Evolutionary conservation across 352 stramenopile genomes (phyloP).

Genomic region (Phytophthora crassamura): DNA sequence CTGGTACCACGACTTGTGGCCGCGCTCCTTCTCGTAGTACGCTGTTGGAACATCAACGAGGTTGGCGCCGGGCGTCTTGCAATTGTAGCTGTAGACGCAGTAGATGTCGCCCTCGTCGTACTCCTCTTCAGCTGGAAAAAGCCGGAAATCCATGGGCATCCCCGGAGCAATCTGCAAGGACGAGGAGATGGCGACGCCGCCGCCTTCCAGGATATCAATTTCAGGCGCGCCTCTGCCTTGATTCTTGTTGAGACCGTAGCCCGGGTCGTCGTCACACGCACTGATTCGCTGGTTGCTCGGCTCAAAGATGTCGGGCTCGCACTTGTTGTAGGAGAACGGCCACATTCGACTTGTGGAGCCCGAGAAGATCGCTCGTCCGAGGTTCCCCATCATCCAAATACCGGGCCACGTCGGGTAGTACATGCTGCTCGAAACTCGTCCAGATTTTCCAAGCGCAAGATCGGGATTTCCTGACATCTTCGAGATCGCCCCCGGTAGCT

Average conservation of each 20-base stretch:
- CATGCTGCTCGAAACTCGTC: constrained; percentile 53
- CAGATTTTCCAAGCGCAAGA: constrained; percentile 27
- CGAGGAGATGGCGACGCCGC: constrained; percentile 80
- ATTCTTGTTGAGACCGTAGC: constrained; percentile 89
- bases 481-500: constrained; percentile 86
- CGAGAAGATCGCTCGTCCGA: constrained; percentile 93
- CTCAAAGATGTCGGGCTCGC: constrained; percentile 58
- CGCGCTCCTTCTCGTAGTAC: constrained; percentile 49
- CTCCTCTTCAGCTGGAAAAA: constrained; percentile 48
- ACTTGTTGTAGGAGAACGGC: constrained; percentile 94
- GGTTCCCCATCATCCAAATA: constrained; percentile 96
- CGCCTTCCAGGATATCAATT: constrained; percentile 95
- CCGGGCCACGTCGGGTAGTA: too few relatives aligned
- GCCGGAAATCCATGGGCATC: constrained; percentile 59
- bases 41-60: constrained; percentile 48
- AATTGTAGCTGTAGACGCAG: constrained; percentile 53
- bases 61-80: constrained; percentile 59
- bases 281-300: constrained; percentile 54
- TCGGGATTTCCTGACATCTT: constrained; percentile 55
- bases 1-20: constrained; percentile 69
- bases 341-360: constrained; percentile 91
- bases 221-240: constrained; percentile 90
- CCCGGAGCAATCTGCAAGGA: constrained; percentile 90
- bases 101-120: constrained; percentile 32
- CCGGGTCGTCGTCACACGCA: constrained; percentile 89